Evolutionary conservation across 2,329 filamentous ascomycete species (phyloP), one percentile per base, ranked within the genome.

Genomic region (Neonectria hederae): DNA sequence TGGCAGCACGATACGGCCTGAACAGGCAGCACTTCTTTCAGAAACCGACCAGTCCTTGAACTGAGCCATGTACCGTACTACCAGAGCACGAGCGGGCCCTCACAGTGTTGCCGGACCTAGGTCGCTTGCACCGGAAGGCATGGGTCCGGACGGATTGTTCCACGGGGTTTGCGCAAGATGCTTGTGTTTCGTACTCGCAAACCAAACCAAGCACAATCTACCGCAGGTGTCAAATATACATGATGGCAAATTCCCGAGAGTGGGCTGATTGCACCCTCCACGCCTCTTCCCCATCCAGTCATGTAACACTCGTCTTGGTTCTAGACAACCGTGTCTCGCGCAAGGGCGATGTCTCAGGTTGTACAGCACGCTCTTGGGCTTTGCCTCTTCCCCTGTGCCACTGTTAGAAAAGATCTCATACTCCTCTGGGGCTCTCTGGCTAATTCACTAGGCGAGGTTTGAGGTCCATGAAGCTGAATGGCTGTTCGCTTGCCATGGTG

Each of bases 361-460:
- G 65, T 76, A 81, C 81, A 72, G 67, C 76, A 76, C 72, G 79
- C 78, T 79, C 77, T 78, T 74, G 67, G 68, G 66, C 68, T 65
- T 73, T 73, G 67, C 69, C 69, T 70, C 70, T 60, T 65, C 54
- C 56, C 54, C 56, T 66, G 78, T 79, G 72, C 54, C 57, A 79
- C 78, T 74, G 76, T 76, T 55, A 72, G 65, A 72, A 64, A 76
- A 75, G 64, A 75, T 77, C 69, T 74, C 69, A 74, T 63, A 59
- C 58, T 32, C 40, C 57, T 62, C 17, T 54, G 38, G 59, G 35
- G 28, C 22, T 26, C 43, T 40, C 58, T 65, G 59, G 46, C 51
- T 61, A 40, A 46, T 64, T 54, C 40, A 26, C 51, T 66, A 60
- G 51, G 54, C 52, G 59, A 59, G 51, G 57, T 62, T 54, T 68